phyloP scores from a whole-genome alignment of 2,329 filamentous ascomycete species.

The Diaporthe longicolla region DNA sequence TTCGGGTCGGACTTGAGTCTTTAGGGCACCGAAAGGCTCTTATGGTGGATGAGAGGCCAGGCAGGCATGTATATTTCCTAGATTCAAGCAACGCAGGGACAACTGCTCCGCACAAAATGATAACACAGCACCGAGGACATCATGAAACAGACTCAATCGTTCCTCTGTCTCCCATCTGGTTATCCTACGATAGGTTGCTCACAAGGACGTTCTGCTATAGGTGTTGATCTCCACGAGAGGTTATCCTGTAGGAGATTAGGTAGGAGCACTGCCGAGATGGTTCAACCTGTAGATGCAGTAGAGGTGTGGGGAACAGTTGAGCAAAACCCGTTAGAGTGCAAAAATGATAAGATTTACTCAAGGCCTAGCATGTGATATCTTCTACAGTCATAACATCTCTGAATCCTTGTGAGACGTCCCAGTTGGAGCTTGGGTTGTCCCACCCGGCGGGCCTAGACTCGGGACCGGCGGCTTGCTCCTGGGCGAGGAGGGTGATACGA shows the following conservation, averaged over 20 bases:
- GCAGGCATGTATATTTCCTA: background rate
- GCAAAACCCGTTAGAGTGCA: background rate
- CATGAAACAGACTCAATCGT: background rate
- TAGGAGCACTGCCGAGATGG: background rate
- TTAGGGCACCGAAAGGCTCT: background rate
- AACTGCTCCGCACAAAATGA: background rate
- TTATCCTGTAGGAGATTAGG: background rate
- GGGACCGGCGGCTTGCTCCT: background rate
- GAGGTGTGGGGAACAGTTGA: background rate
- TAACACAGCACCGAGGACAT: background rate
- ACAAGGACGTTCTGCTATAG: background rate
- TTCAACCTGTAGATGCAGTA: background rate
- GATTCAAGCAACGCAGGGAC: no score
- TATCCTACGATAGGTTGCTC: background rate
- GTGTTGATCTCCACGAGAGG: no score
- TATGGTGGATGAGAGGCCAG: background rate
- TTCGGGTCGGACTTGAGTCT: constrained; percentile 61
- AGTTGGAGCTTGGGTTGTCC: background rate
- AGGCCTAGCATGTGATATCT: background rate
- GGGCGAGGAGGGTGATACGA: background rate
- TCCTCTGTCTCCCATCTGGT: background rate
- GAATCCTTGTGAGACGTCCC: background rate
- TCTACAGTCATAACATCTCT: background rate
- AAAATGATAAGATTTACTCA: background rate
- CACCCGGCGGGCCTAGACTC: background rate